Evolutionary conservation across 2,329 filamentous ascomycete species (phyloP).

Genomic region (Plectosphaerella cucumerina): DNA sequence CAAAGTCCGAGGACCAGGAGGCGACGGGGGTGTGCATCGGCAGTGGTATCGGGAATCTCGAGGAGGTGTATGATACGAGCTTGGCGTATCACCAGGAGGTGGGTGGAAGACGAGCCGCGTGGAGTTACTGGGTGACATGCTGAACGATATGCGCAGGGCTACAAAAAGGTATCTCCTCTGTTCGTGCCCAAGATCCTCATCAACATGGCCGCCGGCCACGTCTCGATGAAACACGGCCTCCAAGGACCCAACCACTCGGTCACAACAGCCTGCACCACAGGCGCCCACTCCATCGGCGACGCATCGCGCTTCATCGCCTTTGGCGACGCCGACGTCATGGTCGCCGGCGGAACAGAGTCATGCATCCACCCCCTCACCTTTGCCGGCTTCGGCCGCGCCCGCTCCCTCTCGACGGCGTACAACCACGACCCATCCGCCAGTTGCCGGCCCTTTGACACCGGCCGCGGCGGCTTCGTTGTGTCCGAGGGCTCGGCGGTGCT

Average conservation of each 20-base stretch:
- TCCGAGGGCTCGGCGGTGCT: conserved; percentile 87
- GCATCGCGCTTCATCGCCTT: conserved; percentile 88
- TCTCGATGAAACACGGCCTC: conserved; percentile 89
- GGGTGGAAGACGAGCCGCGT: conserved; percentile 24
- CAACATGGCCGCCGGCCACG: conserved; percentile 90
- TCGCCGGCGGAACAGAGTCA: conserved; percentile 91
- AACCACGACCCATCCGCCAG: conserved; percentile 68
- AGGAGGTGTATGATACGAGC: conserved; percentile 83
- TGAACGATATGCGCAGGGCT: conserved; percentile 55
- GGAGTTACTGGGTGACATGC: conserved; percentile 10
- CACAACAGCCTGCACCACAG: conserved; percentile 94
- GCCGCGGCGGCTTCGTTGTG: conserved; percentile 83
- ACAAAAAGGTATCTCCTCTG: conserved; percentile 86
- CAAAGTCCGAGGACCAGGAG: conserved; percentile 58
- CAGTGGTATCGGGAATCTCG: conserved; percentile 91
- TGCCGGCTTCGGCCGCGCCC: conserved; percentile 82
- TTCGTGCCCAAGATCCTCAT: conserved; percentile 93
- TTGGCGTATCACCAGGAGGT: conserved; percentile 71
- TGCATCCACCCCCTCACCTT: conserved; percentile 94
- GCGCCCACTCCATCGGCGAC: conserved; percentile 90
- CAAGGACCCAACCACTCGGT: conserved; percentile 87
- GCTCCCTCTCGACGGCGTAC: conserved; percentile 78
- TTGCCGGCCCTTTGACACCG: conserved; percentile 82
- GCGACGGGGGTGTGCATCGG: conserved; percentile 87
- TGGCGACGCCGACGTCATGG: conserved; percentile 90